Evolutionary conservation across 2,329 filamentous ascomycete species (phyloP), one percentile per base, ranked within the genome.

Genomic region (Diaporthe sp.): DNA sequence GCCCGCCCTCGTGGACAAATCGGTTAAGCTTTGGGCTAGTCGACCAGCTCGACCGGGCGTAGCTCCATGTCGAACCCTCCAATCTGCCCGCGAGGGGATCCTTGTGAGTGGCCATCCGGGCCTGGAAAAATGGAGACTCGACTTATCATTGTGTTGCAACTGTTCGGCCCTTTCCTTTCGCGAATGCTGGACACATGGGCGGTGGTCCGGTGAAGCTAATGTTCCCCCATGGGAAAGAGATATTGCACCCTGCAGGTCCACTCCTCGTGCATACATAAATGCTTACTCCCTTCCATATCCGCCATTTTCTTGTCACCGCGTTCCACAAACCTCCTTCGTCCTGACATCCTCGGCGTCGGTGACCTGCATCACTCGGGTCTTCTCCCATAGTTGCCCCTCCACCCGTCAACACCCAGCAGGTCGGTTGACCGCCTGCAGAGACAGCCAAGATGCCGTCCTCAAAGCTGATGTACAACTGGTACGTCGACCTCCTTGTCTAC

Each of bases 381-480:
- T 53, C 37, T 22, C 22, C 28, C 12, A 51, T 9, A 19, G 22
- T 53, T 72, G 37, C 53, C 60, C 25, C 17, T 46, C 42, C n/a
- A 31, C 25, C 15, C 4, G 37, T 44, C 25, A 57, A 55, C 22
- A 67, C 51, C 58, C 19, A 49, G 60, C 71, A 72, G 67, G 74
- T 60, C 65, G 74, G 71, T 51, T 53, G 17, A 72, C 51, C 67
- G 53, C 72, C 68, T 67, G 71, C 67, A 61, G 57, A 49, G 34
- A 76, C 76, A 62, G 77, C 62, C 71, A 79, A 78, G 74, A 81
- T 81, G 80, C 79, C 79, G 71, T 75, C 75, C 74, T 72, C 73
- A n/a, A 81, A 76, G 71, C 74, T 79, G n/a, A 34, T 76, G 53
- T 81, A 81, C 78, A 81, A 81, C 75, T 81, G 80, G 80, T 79